Evolutionary conservation across 2,329 filamentous ascomycete species (phyloP), one percentile per base, ranked within the genome.

Genomic region (Fusarium paranaense): DNA sequence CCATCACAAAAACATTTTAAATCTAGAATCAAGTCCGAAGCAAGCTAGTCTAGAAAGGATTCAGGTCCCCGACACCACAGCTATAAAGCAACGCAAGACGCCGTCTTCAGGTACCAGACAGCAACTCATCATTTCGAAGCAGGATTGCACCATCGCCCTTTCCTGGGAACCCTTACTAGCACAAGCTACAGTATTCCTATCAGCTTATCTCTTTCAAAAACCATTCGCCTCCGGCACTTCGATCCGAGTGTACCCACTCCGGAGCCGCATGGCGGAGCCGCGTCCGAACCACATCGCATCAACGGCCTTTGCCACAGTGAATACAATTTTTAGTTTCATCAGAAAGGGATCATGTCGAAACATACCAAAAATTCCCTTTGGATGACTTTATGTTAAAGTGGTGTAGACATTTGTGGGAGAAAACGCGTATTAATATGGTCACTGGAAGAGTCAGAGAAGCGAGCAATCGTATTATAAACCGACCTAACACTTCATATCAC

Each of bases 181-280:
- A 30, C 20, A 8, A n/a, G 20, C 22, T 25, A 25, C 9, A 58
- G 35, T 11, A 30, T 25, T n/a, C 35, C 3, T 58, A 58, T 58
- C 35, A 30, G 20, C 16, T 58, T 58, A 58, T 58, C 56, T 13
- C 2, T 9, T 0, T 9, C 1, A 13, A 7, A 0, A 10, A 20
- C 8, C 25, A n/a, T 52, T 62, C 16, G 30, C 11, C n/a, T 38
- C 37, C 47, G 47, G 54, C 47, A 20, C 16, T 14, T 45, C 32
- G 8, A 38, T 30, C 11, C 50, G 20, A 60, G 27, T 37, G 62
- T 66, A 52, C 38, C 71, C 27, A 62, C 70, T 40, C 50, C 71
- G 40, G 67, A 62, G 69, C 67, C 67, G 45, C 56, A 66, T 66
- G 32, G 56, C 67, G 69, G 66, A 70, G 25, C 62, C 67, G 32